These are phyloP conservation scores for Penicillium cinerascens DNA, from an alignment of 495 filamentous ascomycete species.

Conservation along the genomic window DNA sequence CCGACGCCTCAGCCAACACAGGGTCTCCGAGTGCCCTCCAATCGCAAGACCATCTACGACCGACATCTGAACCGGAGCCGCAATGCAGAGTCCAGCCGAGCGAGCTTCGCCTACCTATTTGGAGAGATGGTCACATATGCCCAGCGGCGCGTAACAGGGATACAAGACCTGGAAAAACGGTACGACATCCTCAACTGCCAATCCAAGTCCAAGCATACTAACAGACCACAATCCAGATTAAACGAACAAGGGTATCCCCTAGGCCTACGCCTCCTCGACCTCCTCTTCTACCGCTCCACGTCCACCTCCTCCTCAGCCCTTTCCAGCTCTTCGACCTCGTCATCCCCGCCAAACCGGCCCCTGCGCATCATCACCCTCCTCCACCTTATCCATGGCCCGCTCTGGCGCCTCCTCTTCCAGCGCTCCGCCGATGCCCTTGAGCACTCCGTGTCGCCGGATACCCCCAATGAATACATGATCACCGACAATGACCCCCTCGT, in stretches of 20 bases:
- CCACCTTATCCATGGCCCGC: conserved; percentile 84
- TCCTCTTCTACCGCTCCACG: conserved; percentile 68
- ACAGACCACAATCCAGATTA: conserved; percentile 54
- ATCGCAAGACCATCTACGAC: conserved; percentile 97
- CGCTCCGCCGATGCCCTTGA: conserved; percentile 90
- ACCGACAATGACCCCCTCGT: conserved; percentile 95
- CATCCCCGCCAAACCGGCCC: conserved; percentile 68
- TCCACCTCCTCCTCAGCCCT: conserved; percentile 72
- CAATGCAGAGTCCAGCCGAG: conserved; percentile 80
- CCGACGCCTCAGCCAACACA: conserved; percentile 42
- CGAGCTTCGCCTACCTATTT: conserved; percentile 94
- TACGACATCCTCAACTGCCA: conserved; percentile 30
- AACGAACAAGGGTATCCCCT: conserved; percentile 95
- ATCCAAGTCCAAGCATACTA: neutral
- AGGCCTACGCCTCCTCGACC: conserved; percentile 89
- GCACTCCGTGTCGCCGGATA: conserved; percentile 72
- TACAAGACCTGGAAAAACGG: conserved; percentile 91
- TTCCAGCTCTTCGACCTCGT: conserved; percentile 69
- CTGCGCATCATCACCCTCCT: conserved; percentile 87
- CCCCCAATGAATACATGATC: conserved; percentile 96
- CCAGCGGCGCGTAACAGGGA: conserved; percentile 82
- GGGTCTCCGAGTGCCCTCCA: conserved; percentile 89
- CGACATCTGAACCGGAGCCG: conserved; percentile 85
- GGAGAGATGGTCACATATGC: conserved; percentile 96
- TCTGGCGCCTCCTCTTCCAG: conserved; percentile 90